Conservation (phyloP, 208 protist genomes). For the Acanthamoeba sp. region DNA sequence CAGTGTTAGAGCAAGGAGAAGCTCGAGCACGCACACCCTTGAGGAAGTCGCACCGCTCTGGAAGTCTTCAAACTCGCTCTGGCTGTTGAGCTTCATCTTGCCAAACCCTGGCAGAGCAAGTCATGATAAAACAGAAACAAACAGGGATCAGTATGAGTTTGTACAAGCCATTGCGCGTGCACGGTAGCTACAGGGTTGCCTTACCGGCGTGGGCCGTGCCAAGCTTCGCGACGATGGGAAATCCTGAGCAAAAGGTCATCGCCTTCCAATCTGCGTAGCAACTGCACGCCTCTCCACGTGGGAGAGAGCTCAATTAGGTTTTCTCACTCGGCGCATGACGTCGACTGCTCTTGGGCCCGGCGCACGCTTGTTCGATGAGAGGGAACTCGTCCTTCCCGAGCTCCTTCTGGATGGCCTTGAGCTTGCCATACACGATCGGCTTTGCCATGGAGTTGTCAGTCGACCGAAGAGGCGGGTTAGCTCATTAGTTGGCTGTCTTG, state of each 20-base stretch:
- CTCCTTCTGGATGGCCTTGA: not conserved
- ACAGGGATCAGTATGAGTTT: not conserved
- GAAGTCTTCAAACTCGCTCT: constrained; percentile 43
- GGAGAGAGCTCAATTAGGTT: not conserved
- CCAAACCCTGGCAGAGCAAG: not conserved
- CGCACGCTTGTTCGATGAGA: constrained; percentile 36
- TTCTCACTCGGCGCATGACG: not conserved
- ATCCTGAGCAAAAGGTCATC: constrained; percentile 9
- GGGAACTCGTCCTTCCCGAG: constrained; percentile 29
- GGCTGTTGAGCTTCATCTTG: constrained; percentile 48
- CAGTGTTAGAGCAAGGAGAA: not conserved
- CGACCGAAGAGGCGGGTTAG: not conserved
- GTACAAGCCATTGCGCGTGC: too few species aligned
- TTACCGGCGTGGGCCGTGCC: not conserved
- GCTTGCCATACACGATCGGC: constrained; percentile 43
- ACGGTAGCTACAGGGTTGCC: too few species aligned
- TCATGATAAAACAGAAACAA: not conserved
- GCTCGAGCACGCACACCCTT: not conserved
- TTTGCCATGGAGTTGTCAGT: not conserved
- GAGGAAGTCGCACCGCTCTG: not conserved
- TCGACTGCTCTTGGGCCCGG: too few species aligned
- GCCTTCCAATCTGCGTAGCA: constrained; percentile 57
- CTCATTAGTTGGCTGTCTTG: not conserved
- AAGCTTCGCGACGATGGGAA: constrained; percentile 17
- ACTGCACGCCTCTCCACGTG: not conserved